Evolutionary conservation across 1,284 basidiomycete genomes (phyloP), one percentile per base, ranked within the genome.

Genomic region (Sanghuangporus sanghuang): DNA sequence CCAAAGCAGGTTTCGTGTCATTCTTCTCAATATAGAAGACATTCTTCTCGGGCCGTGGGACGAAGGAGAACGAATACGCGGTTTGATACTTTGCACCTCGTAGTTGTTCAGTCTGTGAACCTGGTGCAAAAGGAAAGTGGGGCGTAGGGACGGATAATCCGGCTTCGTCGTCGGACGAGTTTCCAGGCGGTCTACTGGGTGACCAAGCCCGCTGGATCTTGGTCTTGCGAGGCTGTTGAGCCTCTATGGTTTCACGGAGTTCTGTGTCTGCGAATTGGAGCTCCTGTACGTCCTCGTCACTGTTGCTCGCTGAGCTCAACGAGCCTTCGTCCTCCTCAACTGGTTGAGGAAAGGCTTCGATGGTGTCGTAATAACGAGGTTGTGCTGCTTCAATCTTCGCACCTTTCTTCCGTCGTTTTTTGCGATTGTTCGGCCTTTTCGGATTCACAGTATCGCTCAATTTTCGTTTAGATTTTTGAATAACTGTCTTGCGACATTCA

Each of bases 81-180:
- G 16, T 12, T 16, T 56, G 54, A 50, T 56, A 57, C 12, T 48
- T 46, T 61, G 62, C 23, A 62, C 56, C 36, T 61, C 40, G 23
- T 32, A 59, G 58, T 36, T 23, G 21, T 35, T 21, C n/a, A 18
- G 9, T 16, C 6, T 23, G 49, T 12, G 48, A 32, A 14, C 11
- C n/a, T 36, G 32, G 14, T 32, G 23, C 18, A n/a, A 44, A 27
- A 58, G 60, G 44, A 38, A 40, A 55, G 40, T 57, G 39, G n/a
- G 46, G 49, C 32, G 18, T 49, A 14, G 57, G 48, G 44, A 35
- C 42, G 18, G 53, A 38, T 39, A 42, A 54, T 56, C 63, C 71
- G 6, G 71, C 73, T 5, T 73, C 73, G 2, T 72, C 74, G 16
- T 83, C 81, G 0, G 84, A 85, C 5, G 84, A 85, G 66, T 83